These are phyloP conservation scores for Leccinum subgranulosum DNA, from an alignment of 768 basidiomycete species.

Conservation along the genomic window DNA sequence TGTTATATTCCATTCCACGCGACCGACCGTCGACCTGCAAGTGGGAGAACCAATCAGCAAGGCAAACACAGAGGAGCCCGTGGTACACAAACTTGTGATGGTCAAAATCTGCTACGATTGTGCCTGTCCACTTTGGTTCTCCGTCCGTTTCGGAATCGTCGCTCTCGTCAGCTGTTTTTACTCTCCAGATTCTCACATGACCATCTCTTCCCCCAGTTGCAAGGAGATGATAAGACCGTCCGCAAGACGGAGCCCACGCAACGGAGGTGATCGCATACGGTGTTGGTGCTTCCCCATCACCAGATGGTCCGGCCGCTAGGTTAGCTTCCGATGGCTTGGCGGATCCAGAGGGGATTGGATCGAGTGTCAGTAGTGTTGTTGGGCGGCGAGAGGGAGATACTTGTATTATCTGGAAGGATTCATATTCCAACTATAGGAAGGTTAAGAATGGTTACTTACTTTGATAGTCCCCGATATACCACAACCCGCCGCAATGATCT, in stretches of 20 bases:
- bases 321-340: constrained; percentile 20
- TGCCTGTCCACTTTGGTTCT: constrained; percentile 62
- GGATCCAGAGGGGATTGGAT: constrained; percentile 36
- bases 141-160: constrained; percentile 43
- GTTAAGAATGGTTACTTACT: constrained; percentile 37
- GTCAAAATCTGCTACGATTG: constrained; percentile 81
- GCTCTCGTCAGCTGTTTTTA: constrained; percentile 56
- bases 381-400: constrained; percentile 68
- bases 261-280: constrained; percentile 75
- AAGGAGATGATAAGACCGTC: constrained; percentile 90
- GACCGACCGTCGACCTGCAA: constrained; percentile 65
- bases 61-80: not conserved
- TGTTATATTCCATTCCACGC: constrained; percentile 94
- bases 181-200: constrained; percentile 84
- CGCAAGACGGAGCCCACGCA: constrained; percentile 93
- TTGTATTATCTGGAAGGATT: constrained; percentile 61
- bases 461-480: constrained; percentile 76
- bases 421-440: not conserved
- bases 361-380: constrained; percentile 54
- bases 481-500: constrained; percentile 74
- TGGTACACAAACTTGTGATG: constrained; percentile 63
- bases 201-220: constrained; percentile 90
- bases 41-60: constrained; percentile 2
- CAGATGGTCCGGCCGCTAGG: constrained; percentile 16
- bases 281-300: constrained; percentile 36